Percentiles rank a stretch among this genome's conserved stretches.
Conservation (phyloP, 2,329 filamentous ascomycete species). For the Metarhizium rileyi region DNA sequence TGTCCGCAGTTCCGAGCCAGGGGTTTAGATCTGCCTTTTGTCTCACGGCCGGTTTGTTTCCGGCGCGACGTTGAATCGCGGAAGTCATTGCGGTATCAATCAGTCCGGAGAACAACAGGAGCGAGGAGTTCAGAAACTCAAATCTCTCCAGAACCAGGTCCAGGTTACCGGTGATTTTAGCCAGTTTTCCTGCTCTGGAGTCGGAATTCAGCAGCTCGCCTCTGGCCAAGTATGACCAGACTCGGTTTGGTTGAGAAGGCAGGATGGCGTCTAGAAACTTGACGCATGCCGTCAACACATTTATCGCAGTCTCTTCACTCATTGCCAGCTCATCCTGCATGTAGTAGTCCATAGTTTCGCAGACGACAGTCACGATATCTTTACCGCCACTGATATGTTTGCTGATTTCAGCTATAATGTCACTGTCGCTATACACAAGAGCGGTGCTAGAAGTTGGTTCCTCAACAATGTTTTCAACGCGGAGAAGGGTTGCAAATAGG, state of each 20-base stretch:
- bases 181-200: slow-evolving; percentile 65
- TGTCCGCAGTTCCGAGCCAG: slow-evolving; percentile 67
- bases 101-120: slow-evolving; percentile 64
- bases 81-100: slow-evolving; percentile 66
- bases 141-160: slow-evolving; percentile 72
- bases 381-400: slow-evolving; percentile 47
- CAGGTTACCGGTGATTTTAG: slow-evolving; percentile 68
- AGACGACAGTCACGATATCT: slow-evolving; percentile 73
- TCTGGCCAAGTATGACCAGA: slow-evolving; percentile 83
- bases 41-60: slow-evolving; percentile 37
- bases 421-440: slow-evolving; percentile 24
- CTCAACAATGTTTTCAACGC: slow-evolving; percentile 34
- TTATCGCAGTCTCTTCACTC: slow-evolving; percentile 54
- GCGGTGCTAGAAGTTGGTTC: slow-evolving; percentile 17
- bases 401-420: slow-evolving; percentile 45
- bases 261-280: slow-evolving; percentile 71
- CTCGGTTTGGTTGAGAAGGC: slow-evolving; percentile 65
- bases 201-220: slow-evolving; percentile 72
- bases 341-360: slow-evolving; percentile 71
- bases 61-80: slow-evolving; percentile 54
- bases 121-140: slow-evolving; percentile 63
- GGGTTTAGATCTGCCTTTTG: slow-evolving; percentile 40
- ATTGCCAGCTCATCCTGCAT: slow-evolving; percentile 47
- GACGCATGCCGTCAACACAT: slow-evolving; percentile 60
- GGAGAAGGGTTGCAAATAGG: slow-evolving; percentile 62